phyloP scores from a whole-genome alignment of 768 basidiomycete species.

The Sporobolomyces pararoseus region DNA sequence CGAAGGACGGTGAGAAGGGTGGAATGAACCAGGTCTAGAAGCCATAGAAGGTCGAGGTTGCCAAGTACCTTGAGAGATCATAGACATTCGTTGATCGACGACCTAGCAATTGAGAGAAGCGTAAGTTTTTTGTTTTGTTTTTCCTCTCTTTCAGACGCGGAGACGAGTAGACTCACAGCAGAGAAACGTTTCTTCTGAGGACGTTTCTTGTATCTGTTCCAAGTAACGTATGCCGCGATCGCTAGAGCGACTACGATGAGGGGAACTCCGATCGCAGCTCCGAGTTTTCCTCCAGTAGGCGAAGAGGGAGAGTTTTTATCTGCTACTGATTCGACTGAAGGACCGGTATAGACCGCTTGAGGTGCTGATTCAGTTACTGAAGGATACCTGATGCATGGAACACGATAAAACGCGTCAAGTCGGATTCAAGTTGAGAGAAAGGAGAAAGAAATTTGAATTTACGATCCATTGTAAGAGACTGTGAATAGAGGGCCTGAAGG shows the following conservation, averaged over 20 bases:
- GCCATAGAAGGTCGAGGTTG: constrained; percentile 40
- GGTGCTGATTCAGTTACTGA: constrained; percentile 24
- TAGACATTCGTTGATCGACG: constrained; percentile 43
- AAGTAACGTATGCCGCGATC: constrained; percentile 20
- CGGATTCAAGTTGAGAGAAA: background rate
- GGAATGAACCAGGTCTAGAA: constrained; percentile 11
- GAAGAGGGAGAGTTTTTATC: constrained; percentile 11
- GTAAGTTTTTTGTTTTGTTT: no score
- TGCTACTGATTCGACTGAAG: constrained; percentile 37
- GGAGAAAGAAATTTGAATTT: background rate
- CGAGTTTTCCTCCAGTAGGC: constrained; percentile 31
- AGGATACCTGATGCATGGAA: constrained; percentile 28
- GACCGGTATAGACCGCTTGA: constrained; percentile 19
- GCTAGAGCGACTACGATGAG: constrained; percentile 12
- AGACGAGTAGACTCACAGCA: constrained; percentile 17
- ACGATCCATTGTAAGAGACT: constrained; percentile 40
- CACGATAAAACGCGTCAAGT: background rate
- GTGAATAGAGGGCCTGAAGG: constrained; percentile 34
- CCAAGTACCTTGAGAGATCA: constrained; percentile 41
- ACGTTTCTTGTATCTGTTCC: constrained; percentile 20
- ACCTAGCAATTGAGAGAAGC: constrained; percentile 3
- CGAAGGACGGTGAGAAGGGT: constrained; percentile 24
- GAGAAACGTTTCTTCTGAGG: constrained; percentile 38
- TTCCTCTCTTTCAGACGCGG: no score
- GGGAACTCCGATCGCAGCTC: constrained; percentile 35